Conservation (phyloP, 2,329 filamentous ascomycete species). For the Pseudogymnoascus sp. region DNA sequence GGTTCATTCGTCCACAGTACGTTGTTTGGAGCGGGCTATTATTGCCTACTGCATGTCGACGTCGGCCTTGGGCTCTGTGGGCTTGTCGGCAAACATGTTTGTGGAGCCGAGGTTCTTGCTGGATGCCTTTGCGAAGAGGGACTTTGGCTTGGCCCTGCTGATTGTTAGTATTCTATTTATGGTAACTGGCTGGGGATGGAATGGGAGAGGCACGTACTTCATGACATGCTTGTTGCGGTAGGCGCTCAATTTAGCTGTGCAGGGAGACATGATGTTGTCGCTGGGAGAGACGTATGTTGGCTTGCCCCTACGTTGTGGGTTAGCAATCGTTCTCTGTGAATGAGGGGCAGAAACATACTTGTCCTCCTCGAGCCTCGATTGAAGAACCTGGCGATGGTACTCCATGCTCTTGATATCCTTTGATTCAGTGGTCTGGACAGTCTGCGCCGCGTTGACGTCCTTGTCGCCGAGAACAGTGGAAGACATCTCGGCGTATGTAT, state of each 20-base stretch:
- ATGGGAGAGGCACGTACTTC: conserved; percentile 51
- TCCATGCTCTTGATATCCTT: conserved; percentile 61
- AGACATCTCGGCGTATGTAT: conserved; percentile 40
- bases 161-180: conserved; percentile 19
- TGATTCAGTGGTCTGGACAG: conserved; percentile 24
- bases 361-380: conserved; percentile 62
- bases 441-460: conserved; percentile 50
- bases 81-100: conserved; percentile 12
- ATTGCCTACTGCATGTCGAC: conserved; percentile 3
- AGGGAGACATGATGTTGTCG: conserved; percentile 84
- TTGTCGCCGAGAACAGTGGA: conserved; percentile 55
- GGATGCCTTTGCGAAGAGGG: conserved; percentile 59
- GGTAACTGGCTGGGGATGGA: neutral
- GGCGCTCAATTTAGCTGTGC: conserved; percentile 72
- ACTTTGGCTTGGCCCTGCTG: conserved; percentile 56
- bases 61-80: conserved; percentile 8
- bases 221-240: conserved; percentile 73
- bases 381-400: conserved; percentile 68
- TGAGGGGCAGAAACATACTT: conserved; percentile 43
- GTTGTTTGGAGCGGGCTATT: neutral
- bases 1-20: neutral
- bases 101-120: conserved; percentile 47
- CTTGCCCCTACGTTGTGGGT: conserved; percentile 20
- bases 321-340: conserved; percentile 20
- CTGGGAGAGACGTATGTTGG: conserved; percentile 67